Evolutionary conservation across 768 basidiomycete species (phyloP).

Genomic region (Phylloporus rhodoxanthus): DNA sequence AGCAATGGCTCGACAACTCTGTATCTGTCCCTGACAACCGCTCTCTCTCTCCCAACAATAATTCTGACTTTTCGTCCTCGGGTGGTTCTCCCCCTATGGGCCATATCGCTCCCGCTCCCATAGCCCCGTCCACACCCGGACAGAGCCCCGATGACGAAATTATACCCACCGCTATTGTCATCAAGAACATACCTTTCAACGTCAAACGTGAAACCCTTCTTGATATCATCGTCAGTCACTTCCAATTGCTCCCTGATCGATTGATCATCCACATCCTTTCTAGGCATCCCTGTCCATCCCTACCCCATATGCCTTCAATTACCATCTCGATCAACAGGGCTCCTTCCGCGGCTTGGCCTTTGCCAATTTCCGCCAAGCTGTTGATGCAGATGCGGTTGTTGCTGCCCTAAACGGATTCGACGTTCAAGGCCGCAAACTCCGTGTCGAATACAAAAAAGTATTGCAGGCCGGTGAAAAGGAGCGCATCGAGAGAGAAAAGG

Average conservation of each 20-base stretch:
- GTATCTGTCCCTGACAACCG: conserved; percentile 54
- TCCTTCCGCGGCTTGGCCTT: conserved; percentile 97
- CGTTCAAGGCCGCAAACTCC: conserved; percentile 92
- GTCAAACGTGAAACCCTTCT: conserved; percentile 95
- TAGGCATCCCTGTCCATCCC: conserved; percentile 90
- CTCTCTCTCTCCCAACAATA: conserved; percentile 79
- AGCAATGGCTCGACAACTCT: conserved; percentile 85
- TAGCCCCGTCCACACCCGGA: conserved; percentile 46
- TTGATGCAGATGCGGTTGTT: conserved; percentile 92
- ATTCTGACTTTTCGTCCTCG: conserved; percentile 83
- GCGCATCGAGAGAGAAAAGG: conserved; percentile 97
- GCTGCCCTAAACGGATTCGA: conserved; percentile 95
- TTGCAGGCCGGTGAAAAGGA: conserved; percentile 99
- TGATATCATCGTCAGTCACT: conserved; percentile 80
- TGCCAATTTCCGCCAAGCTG: conserved; percentile 91
- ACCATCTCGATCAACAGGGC: conserved; percentile 94
- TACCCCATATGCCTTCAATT: conserved; percentile 98
- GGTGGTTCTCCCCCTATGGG: conserved; percentile 71
- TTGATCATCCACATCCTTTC: conserved; percentile 12
- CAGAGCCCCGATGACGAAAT: conserved; percentile 75
- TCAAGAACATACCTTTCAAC: conserved; percentile 99
- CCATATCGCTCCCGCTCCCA: conserved; percentile 38
- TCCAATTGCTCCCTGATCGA: neutral
- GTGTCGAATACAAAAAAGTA: conserved; percentile 99
- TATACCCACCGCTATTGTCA: conserved; percentile 98